A percentile compares a stretch with the other conserved stretches of the same genome.
phyloP scores from a whole-genome alignment of 495 filamentous ascomycete genomes.

The Aspergillus mulundensis region DNA sequence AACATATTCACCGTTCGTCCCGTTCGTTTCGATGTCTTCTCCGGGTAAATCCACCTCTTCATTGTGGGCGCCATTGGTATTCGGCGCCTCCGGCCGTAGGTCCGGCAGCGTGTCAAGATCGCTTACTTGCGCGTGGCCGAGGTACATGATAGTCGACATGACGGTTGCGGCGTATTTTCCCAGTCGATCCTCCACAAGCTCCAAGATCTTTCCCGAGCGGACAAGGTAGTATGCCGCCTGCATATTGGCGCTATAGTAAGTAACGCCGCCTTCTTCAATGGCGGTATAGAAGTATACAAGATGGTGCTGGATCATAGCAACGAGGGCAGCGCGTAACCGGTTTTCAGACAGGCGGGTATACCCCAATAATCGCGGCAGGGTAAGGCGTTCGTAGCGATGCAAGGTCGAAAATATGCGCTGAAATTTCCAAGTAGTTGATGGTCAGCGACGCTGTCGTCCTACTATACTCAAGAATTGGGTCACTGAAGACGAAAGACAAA shows the following conservation, averaged over 20 bases:
- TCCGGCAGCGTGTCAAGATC: slow-evolving; percentile 56
- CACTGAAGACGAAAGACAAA: slow-evolving; percentile 10
- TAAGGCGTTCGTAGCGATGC: slow-evolving; percentile 70
- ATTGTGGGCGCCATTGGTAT: slow-evolving; percentile 33
- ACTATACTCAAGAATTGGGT: neutral
- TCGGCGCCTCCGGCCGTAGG: slow-evolving; percentile 16
- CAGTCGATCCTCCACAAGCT: slow-evolving; percentile 64
- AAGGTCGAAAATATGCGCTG: slow-evolving; percentile 79
- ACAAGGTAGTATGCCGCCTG: slow-evolving; percentile 72
- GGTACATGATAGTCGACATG: slow-evolving; percentile 66
- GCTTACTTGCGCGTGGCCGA: slow-evolving; percentile 70
- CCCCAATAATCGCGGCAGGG: slow-evolving; percentile 59
- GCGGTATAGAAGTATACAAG: slow-evolving; percentile 73
- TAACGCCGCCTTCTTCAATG: slow-evolving; percentile 51
- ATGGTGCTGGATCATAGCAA: slow-evolving; percentile 82
- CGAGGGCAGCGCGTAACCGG: slow-evolving; percentile 72
- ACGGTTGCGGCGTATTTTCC: slow-evolving; percentile 66
- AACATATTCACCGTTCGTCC: slow-evolving; percentile 23
- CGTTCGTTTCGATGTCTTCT: slow-evolving; percentile 13
- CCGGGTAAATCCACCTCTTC: slow-evolving; percentile 26
- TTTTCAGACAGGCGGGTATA: slow-evolving; percentile 62
- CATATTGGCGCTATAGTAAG: slow-evolving; percentile 76
- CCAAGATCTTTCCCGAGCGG: slow-evolving; percentile 76
- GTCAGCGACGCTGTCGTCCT: slow-evolving; percentile 4
- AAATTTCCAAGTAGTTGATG: neutral